These are phyloP conservation scores for Volvox reticuliferus DNA, from an alignment of 139 green algal species.

Conservation along the genomic window DNA sequence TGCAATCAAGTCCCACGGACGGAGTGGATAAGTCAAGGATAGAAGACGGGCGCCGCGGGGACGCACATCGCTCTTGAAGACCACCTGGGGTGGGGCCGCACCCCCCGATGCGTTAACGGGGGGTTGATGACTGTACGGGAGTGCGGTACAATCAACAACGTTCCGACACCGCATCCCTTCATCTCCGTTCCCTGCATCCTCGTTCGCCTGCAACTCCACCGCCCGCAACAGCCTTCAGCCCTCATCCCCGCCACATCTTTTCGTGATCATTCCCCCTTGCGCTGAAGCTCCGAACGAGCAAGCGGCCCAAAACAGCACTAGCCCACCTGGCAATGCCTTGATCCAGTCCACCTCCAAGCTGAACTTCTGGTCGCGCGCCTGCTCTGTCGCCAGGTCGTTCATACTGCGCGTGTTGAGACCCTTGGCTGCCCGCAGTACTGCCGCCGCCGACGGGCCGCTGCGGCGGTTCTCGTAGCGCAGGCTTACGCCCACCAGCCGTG, in stretches of 20 bases:
- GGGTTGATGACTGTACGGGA: too few species aligned
- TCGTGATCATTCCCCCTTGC: too few species aligned
- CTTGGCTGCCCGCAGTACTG: slow-evolving; percentile 15
- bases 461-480: slow-evolving; percentile 54
- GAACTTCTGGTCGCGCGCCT: slow-evolving; percentile 29
- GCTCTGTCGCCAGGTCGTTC: neutral
- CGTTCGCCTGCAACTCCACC: neutral
- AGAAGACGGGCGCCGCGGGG: too few species aligned
- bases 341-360: slow-evolving; percentile 81
- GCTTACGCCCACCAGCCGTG: slow-evolving; percentile 37
- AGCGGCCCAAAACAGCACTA: neutral
- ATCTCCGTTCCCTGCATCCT: neutral
- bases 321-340: slow-evolving; percentile 77
- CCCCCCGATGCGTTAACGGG: too few species aligned
- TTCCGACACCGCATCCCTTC: neutral
- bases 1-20: neutral
- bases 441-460: neutral
- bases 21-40: too few species aligned
- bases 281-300: too few species aligned
- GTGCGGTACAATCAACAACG: too few species aligned
- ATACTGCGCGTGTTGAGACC: neutral
- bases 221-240: neutral
- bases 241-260: neutral
- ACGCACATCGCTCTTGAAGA: too few species aligned
- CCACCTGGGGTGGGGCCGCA: too few species aligned